Conservation (phyloP, 2,329 filamentous ascomycete species). For the Akanthomyces lecanii region DNA sequence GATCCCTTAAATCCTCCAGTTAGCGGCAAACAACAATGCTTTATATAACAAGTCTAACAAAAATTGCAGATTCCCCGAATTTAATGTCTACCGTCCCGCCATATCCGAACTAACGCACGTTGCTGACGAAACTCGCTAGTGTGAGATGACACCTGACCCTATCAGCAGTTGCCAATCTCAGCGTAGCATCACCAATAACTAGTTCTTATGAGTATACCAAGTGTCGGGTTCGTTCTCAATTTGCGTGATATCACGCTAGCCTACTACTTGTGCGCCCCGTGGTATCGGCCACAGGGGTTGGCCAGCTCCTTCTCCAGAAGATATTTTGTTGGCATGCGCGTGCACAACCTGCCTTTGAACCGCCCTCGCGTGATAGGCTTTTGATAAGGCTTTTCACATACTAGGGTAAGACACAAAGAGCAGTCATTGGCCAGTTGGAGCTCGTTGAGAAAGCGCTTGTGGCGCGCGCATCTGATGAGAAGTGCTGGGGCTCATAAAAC, state of each 20-base stretch:
- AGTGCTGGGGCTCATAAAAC: neutral
- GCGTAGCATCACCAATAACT: neutral
- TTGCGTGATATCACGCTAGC: neutral
- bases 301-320: no score
- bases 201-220: neutral
- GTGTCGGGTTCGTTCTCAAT: neutral
- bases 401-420: neutral
- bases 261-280: neutral
- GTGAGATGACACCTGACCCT: neutral
- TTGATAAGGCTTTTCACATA: neutral
- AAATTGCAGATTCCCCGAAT: neutral
- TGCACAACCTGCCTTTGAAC: neutral
- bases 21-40: neutral
- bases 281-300: neutral
- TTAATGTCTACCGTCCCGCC: neutral
- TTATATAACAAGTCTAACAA: neutral
- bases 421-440: neutral
- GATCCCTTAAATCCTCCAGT: neutral
- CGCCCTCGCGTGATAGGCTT: neutral
- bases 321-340: no score
- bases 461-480: neutral
- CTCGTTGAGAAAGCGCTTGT: neutral
- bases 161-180: constrained; percentile 1
- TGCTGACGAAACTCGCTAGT: constrained; percentile 1
- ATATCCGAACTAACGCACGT: neutral